phyloP scores from a whole-genome alignment of 2,329 filamentous ascomycete genomes.

The Nemania serpens region DNA sequence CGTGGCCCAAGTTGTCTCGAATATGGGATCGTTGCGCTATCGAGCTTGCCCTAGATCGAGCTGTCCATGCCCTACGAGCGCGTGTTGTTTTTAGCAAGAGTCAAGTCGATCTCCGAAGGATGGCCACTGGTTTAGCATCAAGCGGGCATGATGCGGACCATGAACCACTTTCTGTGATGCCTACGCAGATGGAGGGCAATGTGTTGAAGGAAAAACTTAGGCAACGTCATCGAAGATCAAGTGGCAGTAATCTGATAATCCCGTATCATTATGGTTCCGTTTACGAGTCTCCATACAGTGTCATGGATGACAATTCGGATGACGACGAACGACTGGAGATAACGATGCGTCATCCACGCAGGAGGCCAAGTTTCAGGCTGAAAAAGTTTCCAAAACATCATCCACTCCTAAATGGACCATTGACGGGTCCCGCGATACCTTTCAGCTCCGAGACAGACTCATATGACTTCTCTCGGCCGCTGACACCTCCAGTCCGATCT shows the following conservation, averaged over 20 bases:
- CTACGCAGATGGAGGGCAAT: conserved; percentile 17
- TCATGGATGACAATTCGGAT: conserved; percentile 52
- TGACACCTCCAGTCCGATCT: conserved; percentile 27
- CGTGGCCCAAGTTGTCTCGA: conserved; percentile 87
- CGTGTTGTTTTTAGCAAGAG: conserved; percentile 71
- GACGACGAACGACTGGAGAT: conserved; percentile 52
- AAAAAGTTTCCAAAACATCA: conserved; percentile 50
- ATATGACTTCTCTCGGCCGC: conserved; percentile 48
- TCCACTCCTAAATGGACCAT: conserved; percentile 39
- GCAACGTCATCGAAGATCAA: conserved; percentile 53
- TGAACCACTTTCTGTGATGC: conserved; percentile 27
- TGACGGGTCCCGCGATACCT: conserved; percentile 36
- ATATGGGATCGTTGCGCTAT: conserved; percentile 88
- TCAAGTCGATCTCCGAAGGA: conserved; percentile 62
- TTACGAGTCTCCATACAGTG: conserved; percentile 44
- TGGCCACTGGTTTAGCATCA: conserved; percentile 45
- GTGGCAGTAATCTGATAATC: conserved; percentile 53
- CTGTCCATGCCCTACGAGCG: conserved; percentile 70
- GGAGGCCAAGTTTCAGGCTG: conserved; percentile 47
- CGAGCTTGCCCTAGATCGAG: conserved; percentile 79
- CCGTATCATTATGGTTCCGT: conserved; percentile 44
- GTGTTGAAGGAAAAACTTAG: conserved; percentile 40
- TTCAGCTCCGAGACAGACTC: conserved; percentile 36
- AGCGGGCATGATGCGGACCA: conserved; percentile 27
- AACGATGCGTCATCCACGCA: conserved; percentile 39